phyloP scores from a whole-genome alignment of 305 asterid species.

The Ajuga reptans region DNA sequence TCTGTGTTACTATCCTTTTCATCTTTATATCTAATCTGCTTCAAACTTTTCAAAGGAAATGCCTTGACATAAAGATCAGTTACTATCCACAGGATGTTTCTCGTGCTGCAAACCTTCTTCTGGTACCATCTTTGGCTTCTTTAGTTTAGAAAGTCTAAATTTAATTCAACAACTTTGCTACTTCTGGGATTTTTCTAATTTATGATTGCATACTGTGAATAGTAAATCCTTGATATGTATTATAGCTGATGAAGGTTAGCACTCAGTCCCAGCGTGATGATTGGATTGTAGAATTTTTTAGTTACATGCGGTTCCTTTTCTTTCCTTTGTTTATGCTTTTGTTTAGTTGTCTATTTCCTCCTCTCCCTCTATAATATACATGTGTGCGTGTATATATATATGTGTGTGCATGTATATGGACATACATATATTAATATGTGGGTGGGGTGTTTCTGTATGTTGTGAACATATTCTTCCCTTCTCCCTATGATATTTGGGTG shows the following conservation, averaged over 20 bases:
- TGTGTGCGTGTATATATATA: neutral
- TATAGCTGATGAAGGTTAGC: constrained; percentile 2
- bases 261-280: neutral
- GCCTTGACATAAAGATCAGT: constrained; percentile 72
- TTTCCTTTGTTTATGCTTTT: neutral
- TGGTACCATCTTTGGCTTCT: constrained; percentile 43
- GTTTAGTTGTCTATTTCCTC: neutral
- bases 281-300: neutral
- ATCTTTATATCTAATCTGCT: constrained; percentile 12
- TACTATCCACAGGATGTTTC: constrained; percentile 87
- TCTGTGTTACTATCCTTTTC: neutral
- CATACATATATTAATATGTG: neutral
- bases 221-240: neutral
- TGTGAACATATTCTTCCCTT: neutral
- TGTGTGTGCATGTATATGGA: neutral
- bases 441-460: neutral
- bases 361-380: neutral
- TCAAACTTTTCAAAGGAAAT: constrained; percentile 17
- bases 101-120: constrained; percentile 81
- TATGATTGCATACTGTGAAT: constrained; percentile 4
- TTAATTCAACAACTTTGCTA: neutral
- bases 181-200: neutral
- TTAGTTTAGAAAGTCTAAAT: constrained; percentile 11
- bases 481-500: constrained; percentile 4
- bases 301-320: neutral